A percentile compares a stretch with the other conserved stretches of the same genome.
Conservation (phyloP, 1,139 yeast species). For the Arxiozyma slooffiae region DNA sequence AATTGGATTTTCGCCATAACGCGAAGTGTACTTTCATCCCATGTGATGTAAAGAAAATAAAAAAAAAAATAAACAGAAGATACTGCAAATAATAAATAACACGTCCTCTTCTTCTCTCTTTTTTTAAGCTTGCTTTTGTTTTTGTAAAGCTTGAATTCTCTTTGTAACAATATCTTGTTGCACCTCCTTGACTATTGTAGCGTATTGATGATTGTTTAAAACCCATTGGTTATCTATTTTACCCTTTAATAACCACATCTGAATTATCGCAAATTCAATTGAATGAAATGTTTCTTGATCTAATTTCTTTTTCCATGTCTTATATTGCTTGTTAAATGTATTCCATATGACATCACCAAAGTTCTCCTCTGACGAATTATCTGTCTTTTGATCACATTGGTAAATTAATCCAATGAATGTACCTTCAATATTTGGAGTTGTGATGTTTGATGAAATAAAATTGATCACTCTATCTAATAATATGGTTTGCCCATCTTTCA, state of each 20-base stretch:
- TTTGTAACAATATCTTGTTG: not conserved
- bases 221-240: not conserved
- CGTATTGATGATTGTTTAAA: not conserved
- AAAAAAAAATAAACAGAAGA: no score
- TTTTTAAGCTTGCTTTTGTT: not conserved
- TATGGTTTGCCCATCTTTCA: slow-evolving; percentile 31
- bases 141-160: not conserved
- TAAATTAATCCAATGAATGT: slow-evolving; percentile 44
- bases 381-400: slow-evolving; percentile 14
- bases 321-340: slow-evolving; percentile 47
- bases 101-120: no score
- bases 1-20: no score
- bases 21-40: no score
- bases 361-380: not conserved
- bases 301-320: slow-evolving; percentile 35
- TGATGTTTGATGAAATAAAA: slow-evolving; percentile 47
- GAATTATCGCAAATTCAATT: not conserved
- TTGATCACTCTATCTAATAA: slow-evolving; percentile 45
- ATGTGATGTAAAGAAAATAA: no score
- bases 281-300: not conserved
- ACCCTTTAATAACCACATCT: not conserved
- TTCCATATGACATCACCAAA: slow-evolving; percentile 35
- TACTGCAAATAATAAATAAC: no score
- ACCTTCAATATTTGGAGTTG: slow-evolving; percentile 43
- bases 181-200: not conserved